Percentiles rank a stretch among this genome's conserved stretches.
phyloP scores from a whole-genome alignment of 257 asterid genomes.

The Ocimum tenuiflorum region DNA sequence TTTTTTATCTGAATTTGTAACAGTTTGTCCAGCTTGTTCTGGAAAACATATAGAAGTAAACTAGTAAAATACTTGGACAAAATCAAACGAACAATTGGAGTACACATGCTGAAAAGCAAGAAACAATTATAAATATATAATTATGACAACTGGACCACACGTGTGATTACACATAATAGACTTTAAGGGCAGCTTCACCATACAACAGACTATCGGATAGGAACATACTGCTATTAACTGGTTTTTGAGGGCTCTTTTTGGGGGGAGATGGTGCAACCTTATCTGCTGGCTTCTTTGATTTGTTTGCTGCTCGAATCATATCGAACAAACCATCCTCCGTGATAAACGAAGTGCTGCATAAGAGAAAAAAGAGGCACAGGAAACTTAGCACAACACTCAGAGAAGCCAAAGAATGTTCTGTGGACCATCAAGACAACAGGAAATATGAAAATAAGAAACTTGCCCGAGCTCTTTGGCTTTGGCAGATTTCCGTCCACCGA shows the following conservation, averaged over 20 bases:
- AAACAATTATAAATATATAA: background rate
- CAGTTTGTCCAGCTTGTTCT: conserved; percentile 32
- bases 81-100: conserved; percentile 1
- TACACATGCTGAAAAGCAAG: background rate
- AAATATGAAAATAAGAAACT: conserved; percentile 21
- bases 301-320: conserved; percentile 66
- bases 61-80: background rate
- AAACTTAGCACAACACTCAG: conserved; percentile 8
- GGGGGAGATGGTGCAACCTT: conserved; percentile 50
- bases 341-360: conserved; percentile 64
- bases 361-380: conserved; percentile 5
- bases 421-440: conserved; percentile 8
- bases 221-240: conserved; percentile 35
- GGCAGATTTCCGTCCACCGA: conserved; percentile 80
- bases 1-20: conserved; percentile 35
- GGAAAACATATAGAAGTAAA: conserved; percentile 17
- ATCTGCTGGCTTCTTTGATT: conserved; percentile 44
- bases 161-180: background rate
- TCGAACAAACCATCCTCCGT: conserved; percentile 93
- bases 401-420: background rate
- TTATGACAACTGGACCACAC: background rate
- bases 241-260: conserved; percentile 50
- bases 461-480: conserved; percentile 97
- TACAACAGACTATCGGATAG: conserved; percentile 10
- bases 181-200: conserved; percentile 9